These are phyloP conservation scores for Spergularia bocconei DNA, from an alignment of 148 eudicot species.

Conservation along the genomic window DNA sequence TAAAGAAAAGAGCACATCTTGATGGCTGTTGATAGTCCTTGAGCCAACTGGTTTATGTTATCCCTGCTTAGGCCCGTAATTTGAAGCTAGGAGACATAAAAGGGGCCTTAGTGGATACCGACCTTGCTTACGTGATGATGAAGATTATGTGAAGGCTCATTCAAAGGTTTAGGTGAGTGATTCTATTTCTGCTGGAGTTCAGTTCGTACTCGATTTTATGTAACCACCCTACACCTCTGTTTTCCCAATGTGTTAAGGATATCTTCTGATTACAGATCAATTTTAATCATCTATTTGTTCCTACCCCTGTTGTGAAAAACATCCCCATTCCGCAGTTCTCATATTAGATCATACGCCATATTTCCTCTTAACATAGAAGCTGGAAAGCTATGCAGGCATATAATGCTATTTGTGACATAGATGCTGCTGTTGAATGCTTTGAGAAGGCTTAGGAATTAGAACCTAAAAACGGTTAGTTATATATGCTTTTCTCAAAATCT, in stretches of 20 bases:
- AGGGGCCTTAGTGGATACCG: slow-evolving; percentile 48
- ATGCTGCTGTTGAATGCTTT: slow-evolving; percentile 73
- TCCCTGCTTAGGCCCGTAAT: slow-evolving; percentile 41
- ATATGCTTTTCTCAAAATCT: background rate
- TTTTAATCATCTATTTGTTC: too few relatives aligned
- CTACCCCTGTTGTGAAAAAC: too few relatives aligned
- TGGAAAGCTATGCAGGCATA: slow-evolving; percentile 44
- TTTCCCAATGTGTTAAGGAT: too few relatives aligned
- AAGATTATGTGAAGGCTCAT: slow-evolving; percentile 49
- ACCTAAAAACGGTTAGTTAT: slow-evolving; percentile 67
- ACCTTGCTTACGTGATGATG: slow-evolving; percentile 51
- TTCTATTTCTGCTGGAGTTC: background rate
- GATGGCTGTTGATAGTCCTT: background rate
- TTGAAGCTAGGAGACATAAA: slow-evolving; percentile 38
- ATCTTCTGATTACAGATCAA: too few relatives aligned
- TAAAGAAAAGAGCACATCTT: slow-evolving; percentile 46
- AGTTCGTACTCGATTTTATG: background rate
- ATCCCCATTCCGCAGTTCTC: too few relatives aligned
- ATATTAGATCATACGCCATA: too few relatives aligned
- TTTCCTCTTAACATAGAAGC: background rate
- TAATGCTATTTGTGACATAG: slow-evolving; percentile 64
- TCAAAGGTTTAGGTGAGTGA: slow-evolving; percentile 45
- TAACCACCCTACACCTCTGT: too few relatives aligned
- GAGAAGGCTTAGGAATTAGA: slow-evolving; percentile 62
- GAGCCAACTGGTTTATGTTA: background rate